Percentiles rank a stretch among this genome's conserved stretches.
These are phyloP conservation scores for Colletotrichum horii DNA, from an alignment of 2,329 filamentous ascomycete genomes.

Conservation along the genomic window DNA sequence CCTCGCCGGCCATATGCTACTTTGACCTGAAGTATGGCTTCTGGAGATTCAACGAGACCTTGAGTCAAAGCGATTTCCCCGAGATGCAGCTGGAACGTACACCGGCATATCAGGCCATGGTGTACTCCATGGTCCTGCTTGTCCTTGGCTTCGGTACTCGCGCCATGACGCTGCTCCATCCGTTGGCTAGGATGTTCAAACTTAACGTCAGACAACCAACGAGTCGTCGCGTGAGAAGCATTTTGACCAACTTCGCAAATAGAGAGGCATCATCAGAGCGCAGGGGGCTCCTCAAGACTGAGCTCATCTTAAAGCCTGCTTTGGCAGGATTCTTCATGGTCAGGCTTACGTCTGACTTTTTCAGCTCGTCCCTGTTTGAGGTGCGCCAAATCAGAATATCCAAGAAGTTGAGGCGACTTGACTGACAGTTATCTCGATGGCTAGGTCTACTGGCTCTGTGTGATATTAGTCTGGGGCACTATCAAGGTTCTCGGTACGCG, in stretches of 20 bases:
- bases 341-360: background rate
- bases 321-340: background rate
- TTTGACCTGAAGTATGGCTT: background rate
- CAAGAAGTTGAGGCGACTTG: background rate
- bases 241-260: background rate
- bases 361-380: background rate
- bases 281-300: background rate
- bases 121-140: background rate
- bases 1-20: background rate
- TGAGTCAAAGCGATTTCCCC: background rate
- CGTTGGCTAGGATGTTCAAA: background rate
- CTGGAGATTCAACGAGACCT: background rate
- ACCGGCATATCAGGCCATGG: background rate
- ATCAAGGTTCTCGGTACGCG: background rate
- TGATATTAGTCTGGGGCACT: background rate
- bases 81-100: background rate
- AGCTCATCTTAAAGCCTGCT: background rate
- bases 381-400: background rate
- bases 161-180: background rate
- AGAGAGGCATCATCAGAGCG: background rate
- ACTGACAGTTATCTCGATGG: background rate
- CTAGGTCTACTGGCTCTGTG: background rate
- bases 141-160: background rate
- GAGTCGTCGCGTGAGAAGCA: background rate
- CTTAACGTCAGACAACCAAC: background rate